phyloP scores from a whole-genome alignment of 306 rosid species.

The Fagus crenata region DNA sequence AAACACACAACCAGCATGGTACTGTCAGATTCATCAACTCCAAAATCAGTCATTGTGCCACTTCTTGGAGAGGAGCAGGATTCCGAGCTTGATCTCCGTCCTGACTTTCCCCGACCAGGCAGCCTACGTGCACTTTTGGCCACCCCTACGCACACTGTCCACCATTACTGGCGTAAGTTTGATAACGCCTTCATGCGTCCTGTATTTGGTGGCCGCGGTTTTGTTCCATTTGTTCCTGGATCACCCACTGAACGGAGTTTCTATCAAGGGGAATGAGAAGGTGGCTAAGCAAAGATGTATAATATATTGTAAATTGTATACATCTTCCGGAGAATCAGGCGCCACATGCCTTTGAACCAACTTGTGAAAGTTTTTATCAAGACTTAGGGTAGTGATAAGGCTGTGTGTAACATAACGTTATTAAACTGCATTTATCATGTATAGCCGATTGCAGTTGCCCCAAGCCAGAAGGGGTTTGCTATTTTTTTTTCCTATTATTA shows the following conservation, averaged over 20 bases:
- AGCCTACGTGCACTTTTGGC: conserved; percentile 69
- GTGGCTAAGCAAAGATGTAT: conserved; percentile 28
- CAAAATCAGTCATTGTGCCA: conserved; percentile 61
- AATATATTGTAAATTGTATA: conserved; percentile 31
- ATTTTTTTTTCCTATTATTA: background rate
- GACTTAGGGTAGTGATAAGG: conserved; percentile 31
- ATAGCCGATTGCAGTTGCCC: conserved; percentile 13
- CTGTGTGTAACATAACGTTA: conserved; percentile 21
- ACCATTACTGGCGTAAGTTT: conserved; percentile 84
- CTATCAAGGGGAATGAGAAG: conserved; percentile 48
- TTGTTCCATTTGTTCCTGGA: conserved; percentile 70
- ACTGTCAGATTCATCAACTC: conserved; percentile 48
- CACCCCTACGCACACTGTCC: conserved; percentile 80
- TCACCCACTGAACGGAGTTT: conserved; percentile 52
- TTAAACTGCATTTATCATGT: conserved; percentile 1
- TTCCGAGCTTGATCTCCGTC: conserved; percentile 55
- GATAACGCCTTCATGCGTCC: conserved; percentile 92
- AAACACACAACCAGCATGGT: conserved; percentile 57
- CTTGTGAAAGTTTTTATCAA: conserved; percentile 25
- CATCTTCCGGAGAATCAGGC: conserved; percentile 20
- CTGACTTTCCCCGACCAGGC: conserved; percentile 41
- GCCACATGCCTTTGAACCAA: conserved; percentile 15
- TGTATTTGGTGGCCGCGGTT: conserved; percentile 92
- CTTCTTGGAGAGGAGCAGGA: conserved; percentile 61
- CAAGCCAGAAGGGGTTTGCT: conserved; percentile 6